Base-by-base conservation (phyloP, 129 eudicot species). In the Centrapalus pauciflorus region DNA sequence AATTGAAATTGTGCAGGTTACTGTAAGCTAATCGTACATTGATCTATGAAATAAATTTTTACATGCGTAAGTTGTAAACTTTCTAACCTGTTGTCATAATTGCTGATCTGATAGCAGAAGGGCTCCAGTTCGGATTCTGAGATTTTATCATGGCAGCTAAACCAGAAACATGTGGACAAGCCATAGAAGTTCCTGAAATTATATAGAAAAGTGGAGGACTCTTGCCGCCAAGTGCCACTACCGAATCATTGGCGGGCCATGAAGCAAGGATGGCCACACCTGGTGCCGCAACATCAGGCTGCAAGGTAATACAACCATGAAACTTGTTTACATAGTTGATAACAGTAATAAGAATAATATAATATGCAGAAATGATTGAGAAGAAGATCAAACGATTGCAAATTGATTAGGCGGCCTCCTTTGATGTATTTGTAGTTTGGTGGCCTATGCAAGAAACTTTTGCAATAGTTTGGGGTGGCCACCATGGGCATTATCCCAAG, bases 221-320 rank as follows among this genome's bases (percentile, higher is more conserved):
- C 38, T 66, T 79, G 30, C 79, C 90, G 0, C 73, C 58, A 16
- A 85, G 68, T 30, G 80, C 72, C 43, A 43, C 79, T 3, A 57
- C 58, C 0, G 76, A 54, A 67, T 65, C 95, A 17, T 83, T 83
- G 40, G 72, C 82, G 10, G 84, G 80, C 96, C 95, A 93, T 49
- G 96, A 82, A 45, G 98, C 96, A 20, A 93, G 88, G 61, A 93
- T 93, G 41, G 71, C 75, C 19, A 85, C 96, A 38, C 98, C 98
- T 30, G 98, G 98, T 69, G 96, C 98, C 4, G 89, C 80, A 13
- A 93, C 82, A 62, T 93, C 98, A 1, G 98, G 98, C 98, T 93
- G 77, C 61, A 80, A 29, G 6, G 67, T 32, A 57, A 41, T 34
- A 14, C 45, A 2, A 55, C 34, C 23, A 23, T 16, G 19, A 38